phyloP scores from a whole-genome alignment of 1,284 basidiomycete species.

The Ganoderma multipileum region DNA sequence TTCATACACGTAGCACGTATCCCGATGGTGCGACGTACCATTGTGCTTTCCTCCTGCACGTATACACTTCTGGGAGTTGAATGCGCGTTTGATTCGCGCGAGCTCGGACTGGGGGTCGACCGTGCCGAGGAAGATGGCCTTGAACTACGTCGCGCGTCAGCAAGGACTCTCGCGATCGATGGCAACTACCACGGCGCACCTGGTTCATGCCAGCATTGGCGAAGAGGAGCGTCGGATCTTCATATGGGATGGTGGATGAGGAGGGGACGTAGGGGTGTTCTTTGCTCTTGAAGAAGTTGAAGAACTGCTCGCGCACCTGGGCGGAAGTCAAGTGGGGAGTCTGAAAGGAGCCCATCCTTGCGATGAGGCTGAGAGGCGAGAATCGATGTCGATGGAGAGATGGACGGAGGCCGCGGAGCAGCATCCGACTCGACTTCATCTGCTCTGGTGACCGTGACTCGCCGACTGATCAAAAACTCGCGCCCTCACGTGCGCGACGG shows the following conservation, averaged over 20 bases:
- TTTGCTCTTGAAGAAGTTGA: slow-evolving; percentile 81
- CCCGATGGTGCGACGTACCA: slow-evolving; percentile 52
- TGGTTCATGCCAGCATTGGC: slow-evolving; percentile 99
- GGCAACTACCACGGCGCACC: slow-evolving; percentile 44
- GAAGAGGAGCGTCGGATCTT: slow-evolving; percentile 96
- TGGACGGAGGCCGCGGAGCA: slow-evolving; percentile 25
- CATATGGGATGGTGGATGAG: slow-evolving; percentile 94
- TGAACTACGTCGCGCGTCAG: slow-evolving; percentile 69
- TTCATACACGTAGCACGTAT: slow-evolving; percentile 11
- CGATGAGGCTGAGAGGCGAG: slow-evolving; percentile 20
- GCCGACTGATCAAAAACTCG: slow-evolving; percentile 29
- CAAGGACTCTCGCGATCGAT: slow-evolving; percentile 5
- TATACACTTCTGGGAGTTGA: slow-evolving; percentile 98
- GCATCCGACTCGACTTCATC: slow-evolving; percentile 29
- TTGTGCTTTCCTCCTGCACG: slow-evolving; percentile 99
- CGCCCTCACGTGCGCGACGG: slow-evolving; percentile 28
- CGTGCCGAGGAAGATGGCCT: slow-evolving; percentile 95
- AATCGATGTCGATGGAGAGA: slow-evolving; percentile 29
- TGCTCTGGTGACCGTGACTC: slow-evolving; percentile 23
- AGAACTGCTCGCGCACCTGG: slow-evolving; percentile 77
- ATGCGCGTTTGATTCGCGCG: slow-evolving; percentile 90
- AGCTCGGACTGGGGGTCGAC: slow-evolving; percentile 93
- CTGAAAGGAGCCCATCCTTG: slow-evolving; percentile 26
- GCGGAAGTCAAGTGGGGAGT: slow-evolving; percentile 66
- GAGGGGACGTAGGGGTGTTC: slow-evolving; percentile 94